Evolutionary conservation across 2,329 filamentous ascomycete species (phyloP).

Genomic region (Exophiala bonariae): DNA sequence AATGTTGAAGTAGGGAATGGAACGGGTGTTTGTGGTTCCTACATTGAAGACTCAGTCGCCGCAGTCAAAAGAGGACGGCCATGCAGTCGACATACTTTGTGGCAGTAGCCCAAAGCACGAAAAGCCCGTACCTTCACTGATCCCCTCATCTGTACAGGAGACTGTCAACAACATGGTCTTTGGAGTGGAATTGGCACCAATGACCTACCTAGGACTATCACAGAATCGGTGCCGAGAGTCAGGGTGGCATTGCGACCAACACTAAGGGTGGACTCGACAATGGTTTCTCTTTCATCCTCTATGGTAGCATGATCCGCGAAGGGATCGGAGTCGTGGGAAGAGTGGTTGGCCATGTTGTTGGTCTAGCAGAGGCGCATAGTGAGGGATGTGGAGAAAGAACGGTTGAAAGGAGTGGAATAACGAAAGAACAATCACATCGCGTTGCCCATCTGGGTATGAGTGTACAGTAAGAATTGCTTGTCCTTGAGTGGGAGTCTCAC

Average conservation of each 20-base stretch:
- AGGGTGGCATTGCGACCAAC: conserved; percentile 61
- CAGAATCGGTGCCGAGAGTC: conserved; percentile 60
- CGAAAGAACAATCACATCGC: too few relatives aligned
- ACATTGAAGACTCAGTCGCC: conserved; percentile 6
- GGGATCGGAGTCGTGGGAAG: conserved; percentile 11
- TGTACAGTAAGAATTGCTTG: too few relatives aligned
- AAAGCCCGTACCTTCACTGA: conserved; percentile 30
- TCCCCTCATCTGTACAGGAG: conserved; percentile 19
- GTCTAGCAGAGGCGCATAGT: too few relatives aligned
- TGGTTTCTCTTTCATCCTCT: conserved; percentile 33
- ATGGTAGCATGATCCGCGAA: conserved; percentile 19
- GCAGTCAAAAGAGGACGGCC: not conserved
- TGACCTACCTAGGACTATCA: conserved; percentile 58
- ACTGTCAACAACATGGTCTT: conserved; percentile 5
- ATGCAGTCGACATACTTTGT: conserved; percentile 41
- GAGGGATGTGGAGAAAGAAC: too few relatives aligned
- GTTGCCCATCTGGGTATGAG: too few relatives aligned
- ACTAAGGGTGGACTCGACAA: conserved; percentile 48
- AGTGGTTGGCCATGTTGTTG: conserved; percentile 12
- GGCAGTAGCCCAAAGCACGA: conserved; percentile 59
- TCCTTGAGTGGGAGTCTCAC: too few relatives aligned
- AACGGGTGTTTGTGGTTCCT: conserved; percentile 52
- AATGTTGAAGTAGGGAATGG: conserved; percentile 78
- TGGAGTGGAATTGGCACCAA: not conserved
- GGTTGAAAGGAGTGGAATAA: too few relatives aligned